Conservation (phyloP, 139 green algal species). For the Coelastrella sp. region DNA sequence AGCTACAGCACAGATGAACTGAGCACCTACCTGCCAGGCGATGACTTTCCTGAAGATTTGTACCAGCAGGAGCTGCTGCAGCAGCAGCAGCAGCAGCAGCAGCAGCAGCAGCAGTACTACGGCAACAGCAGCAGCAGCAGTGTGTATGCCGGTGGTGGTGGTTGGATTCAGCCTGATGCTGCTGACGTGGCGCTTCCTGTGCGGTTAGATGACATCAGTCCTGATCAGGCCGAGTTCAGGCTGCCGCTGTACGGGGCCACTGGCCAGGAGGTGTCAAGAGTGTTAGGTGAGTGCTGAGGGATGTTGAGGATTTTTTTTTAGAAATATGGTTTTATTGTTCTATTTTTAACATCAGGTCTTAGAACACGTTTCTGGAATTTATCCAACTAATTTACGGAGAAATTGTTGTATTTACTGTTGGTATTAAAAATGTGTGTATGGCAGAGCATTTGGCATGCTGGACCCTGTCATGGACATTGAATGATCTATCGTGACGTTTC, state of each 20-base stretch:
- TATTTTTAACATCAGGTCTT: too few species aligned
- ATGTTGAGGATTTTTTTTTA: too few species aligned
- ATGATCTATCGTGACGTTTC: too few species aligned
- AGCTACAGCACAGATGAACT: not conserved
- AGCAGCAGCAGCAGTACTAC: not conserved
- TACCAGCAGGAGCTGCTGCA: not conserved
- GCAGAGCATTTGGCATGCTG: too few species aligned
- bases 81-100: not conserved
- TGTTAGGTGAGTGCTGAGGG: slow-evolving; percentile 80
- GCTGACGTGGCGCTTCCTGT: not conserved
- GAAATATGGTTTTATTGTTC: too few species aligned
- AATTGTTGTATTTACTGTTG: too few species aligned
- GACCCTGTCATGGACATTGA: too few species aligned
- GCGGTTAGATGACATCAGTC: not conserved
- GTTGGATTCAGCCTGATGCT: not conserved
- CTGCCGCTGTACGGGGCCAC: not conserved
- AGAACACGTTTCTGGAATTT: too few species aligned
- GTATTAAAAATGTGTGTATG: too few species aligned
- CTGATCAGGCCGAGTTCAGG: not conserved
- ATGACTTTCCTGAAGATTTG: not conserved
- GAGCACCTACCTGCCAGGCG: not conserved
- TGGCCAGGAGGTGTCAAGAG: not conserved
- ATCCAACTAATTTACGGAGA: too few species aligned
- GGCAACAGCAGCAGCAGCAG: not conserved
- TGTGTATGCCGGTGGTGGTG: not conserved